Conservation (phyloP, 108 stramenopile species). For the Stephanodiscus triporus region DNA sequence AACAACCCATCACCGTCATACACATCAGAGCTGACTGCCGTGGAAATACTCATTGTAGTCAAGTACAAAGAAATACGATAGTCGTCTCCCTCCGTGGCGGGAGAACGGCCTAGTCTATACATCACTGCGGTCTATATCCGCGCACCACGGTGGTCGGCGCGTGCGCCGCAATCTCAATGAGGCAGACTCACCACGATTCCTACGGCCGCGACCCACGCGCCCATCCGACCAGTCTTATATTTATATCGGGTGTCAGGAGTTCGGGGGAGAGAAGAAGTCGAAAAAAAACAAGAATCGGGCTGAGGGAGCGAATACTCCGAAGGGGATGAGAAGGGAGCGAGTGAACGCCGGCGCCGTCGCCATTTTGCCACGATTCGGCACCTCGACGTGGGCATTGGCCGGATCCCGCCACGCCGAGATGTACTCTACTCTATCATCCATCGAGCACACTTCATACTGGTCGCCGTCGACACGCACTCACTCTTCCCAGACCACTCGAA, state of each 20-base stretch:
- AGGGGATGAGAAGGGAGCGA: background rate
- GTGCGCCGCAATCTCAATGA: too few relatives aligned
- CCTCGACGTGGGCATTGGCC: too few relatives aligned
- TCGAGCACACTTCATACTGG: background rate
- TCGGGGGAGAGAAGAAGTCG: too few relatives aligned
- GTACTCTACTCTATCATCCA: too few relatives aligned
- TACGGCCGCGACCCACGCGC: slow-evolving; percentile 50
- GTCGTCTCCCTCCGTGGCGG: background rate
- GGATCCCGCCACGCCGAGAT: too few relatives aligned
- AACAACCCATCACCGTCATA: too few relatives aligned
- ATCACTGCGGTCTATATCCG: background rate
- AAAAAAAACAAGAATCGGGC: background rate
- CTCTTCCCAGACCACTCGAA: slow-evolving; percentile 29
- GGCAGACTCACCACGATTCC: slow-evolving; percentile 42
- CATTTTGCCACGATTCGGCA: too few relatives aligned
- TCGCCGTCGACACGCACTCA: slow-evolving; percentile 6
- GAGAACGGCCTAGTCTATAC: too few relatives aligned
- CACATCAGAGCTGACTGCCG: too few relatives aligned
- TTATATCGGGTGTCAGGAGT: too few relatives aligned
- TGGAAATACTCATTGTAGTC: background rate
- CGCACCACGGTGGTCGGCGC: background rate
- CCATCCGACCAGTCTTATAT: slow-evolving; percentile 36
- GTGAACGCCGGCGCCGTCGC: too few relatives aligned
- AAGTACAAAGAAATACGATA: background rate
- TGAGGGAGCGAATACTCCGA: background rate